Conservation (phyloP, 2,329 filamentous ascomycete species). For the Phaeoacremonium minimum region DNA sequence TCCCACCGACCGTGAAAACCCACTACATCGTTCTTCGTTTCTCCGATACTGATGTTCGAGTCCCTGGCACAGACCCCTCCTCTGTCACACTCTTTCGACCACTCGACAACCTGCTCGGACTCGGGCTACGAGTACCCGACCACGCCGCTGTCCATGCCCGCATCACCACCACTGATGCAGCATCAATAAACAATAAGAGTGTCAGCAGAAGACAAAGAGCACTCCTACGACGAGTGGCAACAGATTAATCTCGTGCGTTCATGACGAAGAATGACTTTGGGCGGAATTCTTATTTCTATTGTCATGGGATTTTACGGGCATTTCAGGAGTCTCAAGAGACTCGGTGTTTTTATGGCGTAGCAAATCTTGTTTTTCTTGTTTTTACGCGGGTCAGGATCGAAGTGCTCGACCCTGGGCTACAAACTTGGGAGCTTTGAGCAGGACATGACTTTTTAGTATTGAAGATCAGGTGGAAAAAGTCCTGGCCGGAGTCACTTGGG, state of each 20-base stretch:
- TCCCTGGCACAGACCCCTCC: conserved; percentile 62
- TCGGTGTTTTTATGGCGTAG: not conserved
- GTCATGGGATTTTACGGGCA: not conserved
- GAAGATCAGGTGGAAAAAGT: too few species aligned
- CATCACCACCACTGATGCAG: conserved; percentile 53
- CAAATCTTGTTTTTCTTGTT: not conserved
- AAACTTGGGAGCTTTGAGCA: not conserved
- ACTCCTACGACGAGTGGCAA: not conserved
- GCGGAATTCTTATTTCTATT: not conserved
- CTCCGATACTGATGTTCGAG: conserved; percentile 42
- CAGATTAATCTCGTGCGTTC: not conserved
- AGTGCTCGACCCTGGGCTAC: conserved; percentile 1
- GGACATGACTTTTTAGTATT: not conserved
- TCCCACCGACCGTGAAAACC: conserved; percentile 4
- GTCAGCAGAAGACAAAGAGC: not conserved
- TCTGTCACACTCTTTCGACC: conserved; percentile 69
- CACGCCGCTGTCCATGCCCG: conserved; percentile 70
- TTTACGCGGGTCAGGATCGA: conserved; percentile 1
- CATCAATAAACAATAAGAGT: conserved; percentile 9
- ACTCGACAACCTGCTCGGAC: conserved; percentile 60
- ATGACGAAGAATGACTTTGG: too few species aligned
- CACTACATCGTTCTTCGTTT: not conserved
- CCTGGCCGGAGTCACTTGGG: too few species aligned
- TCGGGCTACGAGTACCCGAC: conserved; percentile 59
- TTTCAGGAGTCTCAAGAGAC: too few species aligned